Percentiles rank a stretch among this genome's conserved stretches.
Conservation (phyloP, 2,329 filamentous ascomycete genomes). For the Dothistroma septosporum region DNA sequence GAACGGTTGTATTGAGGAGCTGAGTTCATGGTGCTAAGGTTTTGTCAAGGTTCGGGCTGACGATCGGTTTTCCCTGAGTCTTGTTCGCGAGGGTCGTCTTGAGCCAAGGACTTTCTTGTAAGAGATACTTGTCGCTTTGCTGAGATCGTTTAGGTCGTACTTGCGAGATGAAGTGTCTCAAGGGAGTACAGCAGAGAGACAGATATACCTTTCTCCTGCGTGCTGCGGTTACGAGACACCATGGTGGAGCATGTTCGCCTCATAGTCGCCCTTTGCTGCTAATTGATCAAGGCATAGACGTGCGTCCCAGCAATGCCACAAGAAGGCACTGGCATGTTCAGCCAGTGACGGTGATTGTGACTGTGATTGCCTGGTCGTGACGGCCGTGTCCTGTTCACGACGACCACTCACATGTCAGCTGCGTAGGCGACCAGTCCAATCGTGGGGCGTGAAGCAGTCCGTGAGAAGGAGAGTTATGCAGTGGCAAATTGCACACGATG, state of each 20-base stretch:
- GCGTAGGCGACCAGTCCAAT: not conserved
- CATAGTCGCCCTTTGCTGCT: not conserved
- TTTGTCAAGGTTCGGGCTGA: too few relatives aligned
- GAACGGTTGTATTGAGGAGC: too few relatives aligned
- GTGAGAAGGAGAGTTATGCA: not conserved
- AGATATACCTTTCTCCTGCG: not conserved
- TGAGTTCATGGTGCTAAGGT: too few relatives aligned
- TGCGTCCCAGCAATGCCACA: not conserved
- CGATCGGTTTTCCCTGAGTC: too few relatives aligned
- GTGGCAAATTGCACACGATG: not conserved
- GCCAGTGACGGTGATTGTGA: not conserved
- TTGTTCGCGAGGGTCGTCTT: too few relatives aligned
- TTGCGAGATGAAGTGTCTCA: not conserved
- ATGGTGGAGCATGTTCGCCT: not conserved
- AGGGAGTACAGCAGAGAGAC: not conserved
- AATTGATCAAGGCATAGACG: not conserved
- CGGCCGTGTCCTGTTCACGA: not conserved
- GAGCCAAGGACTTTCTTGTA: too few relatives aligned
- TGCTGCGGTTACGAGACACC: not conserved
- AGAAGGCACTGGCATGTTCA: not conserved
- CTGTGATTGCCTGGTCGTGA: not conserved
- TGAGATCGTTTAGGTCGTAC: not conserved
- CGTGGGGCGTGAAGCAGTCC: not conserved
- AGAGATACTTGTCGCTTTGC: not conserved
- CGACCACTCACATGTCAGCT: not conserved